Base-by-base conservation (phyloP, 345 rosid species). In the Brassica rapa region DNA sequence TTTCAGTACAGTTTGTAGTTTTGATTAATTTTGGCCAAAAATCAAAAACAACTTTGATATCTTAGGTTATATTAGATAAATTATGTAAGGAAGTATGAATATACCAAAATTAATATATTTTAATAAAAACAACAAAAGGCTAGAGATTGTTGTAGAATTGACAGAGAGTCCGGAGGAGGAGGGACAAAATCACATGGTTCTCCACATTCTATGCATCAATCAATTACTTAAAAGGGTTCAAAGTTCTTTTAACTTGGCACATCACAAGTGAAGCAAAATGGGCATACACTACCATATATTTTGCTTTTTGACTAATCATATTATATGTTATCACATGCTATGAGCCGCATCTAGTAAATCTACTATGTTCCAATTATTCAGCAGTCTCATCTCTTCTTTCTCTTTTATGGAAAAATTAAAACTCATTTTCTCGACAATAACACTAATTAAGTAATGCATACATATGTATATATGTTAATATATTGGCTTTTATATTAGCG, bases 131-230 rank as follows among this genome's bases (percentile, higher is more conserved):
- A 19, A 55, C 9, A 55, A 16, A 55, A 55, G 9, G 11, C 9
- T 55, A 55, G 60, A 55, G 4, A 15, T 15, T 15, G 21, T 15
- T 53, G 21, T 53, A 66, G 2, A 66, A 66, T 66, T 67, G 64
- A 73, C 35, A 79, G 59, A 60, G 73, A 46, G 73, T 68, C 49
- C 55, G 70, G 78, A 60, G 25, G 73, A 73, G 5, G 23, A 62
- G 81, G 66, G 16, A 51, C 82, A 62, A 24, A 79, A 60, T 73
- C 82, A 68, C 74, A 73, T 73, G 78, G 78, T 25, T 73, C 59
- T 73, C 82, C 78, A 73, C 64, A 67, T 60, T 67, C 62, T 73
- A 73, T 73, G 82, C 82, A 67, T 79, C 74, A 73, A 62, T 68
- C 70, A 55, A 1, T 16, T 53, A 66, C 68, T 32, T 51, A 4